Evolutionary conservation across 2,329 filamentous ascomycete species (phyloP).

Genomic region (Fusarium torreyae): DNA sequence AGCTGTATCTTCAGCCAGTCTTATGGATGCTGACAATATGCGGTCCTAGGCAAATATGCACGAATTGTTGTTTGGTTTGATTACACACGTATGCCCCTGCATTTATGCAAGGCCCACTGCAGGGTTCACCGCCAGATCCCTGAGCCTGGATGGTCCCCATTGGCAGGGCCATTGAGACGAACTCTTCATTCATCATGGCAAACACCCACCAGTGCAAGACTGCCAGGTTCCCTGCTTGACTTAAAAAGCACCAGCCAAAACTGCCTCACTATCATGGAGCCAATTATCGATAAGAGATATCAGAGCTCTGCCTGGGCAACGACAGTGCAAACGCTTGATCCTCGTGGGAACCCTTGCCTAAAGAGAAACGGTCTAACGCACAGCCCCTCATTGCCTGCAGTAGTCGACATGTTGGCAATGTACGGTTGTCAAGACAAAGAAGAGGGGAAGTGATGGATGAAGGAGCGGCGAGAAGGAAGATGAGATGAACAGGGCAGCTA

Average conservation of each 20-base stretch:
- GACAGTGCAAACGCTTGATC: constrained; percentile 18
- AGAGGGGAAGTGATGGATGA: constrained; percentile 20
- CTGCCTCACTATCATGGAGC: constrained; percentile 27
- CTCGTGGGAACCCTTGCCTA: constrained; percentile 23
- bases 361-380: constrained; percentile 28
- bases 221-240: not conserved
- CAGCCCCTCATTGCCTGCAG: constrained; percentile 10
- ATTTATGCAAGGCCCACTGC: constrained; percentile 38
- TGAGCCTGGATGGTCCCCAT: constrained; percentile 18
- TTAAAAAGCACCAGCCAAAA: constrained; percentile 7
- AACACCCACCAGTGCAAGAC: constrained; percentile 21
- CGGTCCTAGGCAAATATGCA: constrained; percentile 6
- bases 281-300: constrained; percentile 21
- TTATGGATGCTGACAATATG: constrained; percentile 11
- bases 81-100: constrained; percentile 34
- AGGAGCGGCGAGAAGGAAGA: constrained; percentile 9
- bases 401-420: constrained; percentile 14
- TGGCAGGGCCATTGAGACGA: constrained; percentile 22
- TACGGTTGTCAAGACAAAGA: constrained; percentile 29
- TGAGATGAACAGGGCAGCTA: constrained; percentile 16
- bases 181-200: constrained; percentile 17
- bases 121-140: constrained; percentile 27
- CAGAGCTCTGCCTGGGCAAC: constrained; percentile 32
- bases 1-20: constrained; percentile 13
- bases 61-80: constrained; percentile 36